Evolutionary conservation across 2,329 filamentous ascomycete genomes (phyloP), one percentile per base, ranked within the genome.

Genomic region (Fusarium metavorans): DNA sequence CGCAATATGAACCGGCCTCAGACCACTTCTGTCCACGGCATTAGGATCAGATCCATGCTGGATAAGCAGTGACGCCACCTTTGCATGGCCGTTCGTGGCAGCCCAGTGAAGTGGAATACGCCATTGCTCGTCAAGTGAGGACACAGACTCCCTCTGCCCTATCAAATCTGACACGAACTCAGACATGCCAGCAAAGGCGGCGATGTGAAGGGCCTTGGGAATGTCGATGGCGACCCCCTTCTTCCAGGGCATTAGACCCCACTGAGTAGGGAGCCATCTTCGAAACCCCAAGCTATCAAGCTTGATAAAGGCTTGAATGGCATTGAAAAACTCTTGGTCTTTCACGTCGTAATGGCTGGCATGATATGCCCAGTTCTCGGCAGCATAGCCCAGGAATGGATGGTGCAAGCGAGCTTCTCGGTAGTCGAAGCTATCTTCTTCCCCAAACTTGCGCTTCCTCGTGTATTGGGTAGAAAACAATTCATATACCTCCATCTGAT

Each of bases 291-390:
- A 5, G 58, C 66, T 1, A 10, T 70, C 20, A 2, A 67, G 54
- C 2, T 65, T 58, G 1, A 73, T 23, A 13, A 78, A 78, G 0
- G 39, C 45, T 2, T 7, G 10, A 4, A 78, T 34, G 10, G 62
- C 30, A 2, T 23, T 2, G 27, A 71, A 74, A 11, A 76, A 57
- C 4, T 68, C 61, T 2, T 66, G 32, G n/a, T 78, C 76, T 6
- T 62, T 32, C 23, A 68, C 45, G 25, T 78, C 74, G 20, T 76
- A 77, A 10, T 37, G 61, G 11, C 68, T 73, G 2, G 74, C 62
- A n/a, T 78, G 76, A n/a, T 77, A 73, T 2, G 74, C 37, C 76
- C 76, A 78, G 23, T 74, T 78, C 8, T 76, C 74, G 1, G 74
- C 68, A 1, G 74, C 74, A 25, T 78, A 78, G 10, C 56, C 25